phyloP scores from a whole-genome alignment of 2,329 filamentous ascomycete genomes.

The Stachybotrys echinatus region DNA sequence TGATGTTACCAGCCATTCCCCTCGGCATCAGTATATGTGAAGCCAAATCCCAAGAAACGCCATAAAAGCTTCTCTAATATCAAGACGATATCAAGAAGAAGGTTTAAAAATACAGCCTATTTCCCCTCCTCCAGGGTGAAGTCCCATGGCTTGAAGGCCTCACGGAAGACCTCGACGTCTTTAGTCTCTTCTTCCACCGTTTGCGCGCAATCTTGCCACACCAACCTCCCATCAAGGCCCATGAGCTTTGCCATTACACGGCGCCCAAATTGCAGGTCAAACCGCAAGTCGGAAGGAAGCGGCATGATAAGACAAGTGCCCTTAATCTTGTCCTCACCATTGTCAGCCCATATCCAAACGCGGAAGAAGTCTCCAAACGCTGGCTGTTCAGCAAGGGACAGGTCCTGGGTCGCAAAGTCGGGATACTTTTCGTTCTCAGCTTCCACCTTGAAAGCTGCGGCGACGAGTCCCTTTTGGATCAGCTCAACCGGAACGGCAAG shows the following conservation, averaged over 20 bases:
- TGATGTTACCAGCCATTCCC: too few species aligned
- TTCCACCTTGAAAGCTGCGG: constrained; percentile 83
- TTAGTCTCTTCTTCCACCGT: constrained; percentile 69
- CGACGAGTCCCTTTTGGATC: constrained; percentile 68
- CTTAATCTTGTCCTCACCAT: constrained; percentile 48
- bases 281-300: constrained; percentile 65
- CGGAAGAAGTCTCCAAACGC: constrained; percentile 66
- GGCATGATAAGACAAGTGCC: constrained; percentile 67
- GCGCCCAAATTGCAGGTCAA: constrained; percentile 87
- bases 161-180: constrained; percentile 75
- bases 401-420: constrained; percentile 40
- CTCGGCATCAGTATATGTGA: too few species aligned
- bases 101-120: too few species aligned
- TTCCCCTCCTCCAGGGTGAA: constrained; percentile 50
- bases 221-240: constrained; percentile 67
- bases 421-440: constrained; percentile 67
- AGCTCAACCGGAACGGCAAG: constrained; percentile 68
- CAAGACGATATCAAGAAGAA: too few species aligned
- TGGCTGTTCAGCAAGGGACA: constrained; percentile 45
- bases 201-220: constrained; percentile 84
- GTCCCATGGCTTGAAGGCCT: constrained; percentile 80
- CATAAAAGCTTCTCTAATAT: not conserved
- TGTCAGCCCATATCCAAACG: constrained; percentile 70
- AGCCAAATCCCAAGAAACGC: not conserved
- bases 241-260: constrained; percentile 85